Conservation (phyloP, 2,329 filamentous ascomycete genomes). For the Cercospora brassicicola region DNA sequence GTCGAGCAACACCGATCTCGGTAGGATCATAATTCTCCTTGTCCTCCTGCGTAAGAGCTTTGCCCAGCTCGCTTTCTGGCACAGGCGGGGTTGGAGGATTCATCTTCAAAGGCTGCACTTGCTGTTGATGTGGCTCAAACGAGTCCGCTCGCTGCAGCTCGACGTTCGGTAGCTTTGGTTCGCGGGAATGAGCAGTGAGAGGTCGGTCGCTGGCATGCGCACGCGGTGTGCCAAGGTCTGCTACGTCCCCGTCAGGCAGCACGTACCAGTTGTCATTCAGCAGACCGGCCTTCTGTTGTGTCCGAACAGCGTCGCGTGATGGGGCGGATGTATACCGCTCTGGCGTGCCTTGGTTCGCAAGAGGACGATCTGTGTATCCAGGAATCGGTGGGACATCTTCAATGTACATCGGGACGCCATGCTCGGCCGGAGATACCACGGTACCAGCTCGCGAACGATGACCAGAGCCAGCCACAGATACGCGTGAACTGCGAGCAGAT, state of each 20-base stretch:
- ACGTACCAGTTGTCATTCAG: constrained; percentile 53
- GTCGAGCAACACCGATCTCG: constrained; percentile 34
- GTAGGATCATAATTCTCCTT: constrained; percentile 20
- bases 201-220: constrained; percentile 17
- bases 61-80: constrained; percentile 17
- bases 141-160: constrained; percentile 31
- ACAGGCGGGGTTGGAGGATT: constrained; percentile 48
- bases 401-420: constrained; percentile 19
- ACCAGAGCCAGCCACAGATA: constrained; percentile 34
- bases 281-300: constrained; percentile 40
- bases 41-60: constrained; percentile 15
- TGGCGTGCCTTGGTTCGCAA: constrained; percentile 15
- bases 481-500: constrained; percentile 41
- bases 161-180: constrained; percentile 24
- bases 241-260: constrained; percentile 32
- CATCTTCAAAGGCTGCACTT: constrained; percentile 45
- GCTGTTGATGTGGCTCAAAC: constrained; percentile 25
- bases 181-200: constrained; percentile 4
- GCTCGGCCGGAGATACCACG: constrained; percentile 20
- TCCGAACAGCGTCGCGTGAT: constrained; percentile 23
- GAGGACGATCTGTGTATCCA: constrained; percentile 5
- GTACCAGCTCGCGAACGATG: constrained; percentile 26
- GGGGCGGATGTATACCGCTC: constrained; percentile 24
- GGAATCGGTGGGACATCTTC: constrained; percentile 23
- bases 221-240: constrained; percentile 32